Evolutionary conservation across 768 basidiomycete species (phyloP).

Genomic region (Trametes meyenii): DNA sequence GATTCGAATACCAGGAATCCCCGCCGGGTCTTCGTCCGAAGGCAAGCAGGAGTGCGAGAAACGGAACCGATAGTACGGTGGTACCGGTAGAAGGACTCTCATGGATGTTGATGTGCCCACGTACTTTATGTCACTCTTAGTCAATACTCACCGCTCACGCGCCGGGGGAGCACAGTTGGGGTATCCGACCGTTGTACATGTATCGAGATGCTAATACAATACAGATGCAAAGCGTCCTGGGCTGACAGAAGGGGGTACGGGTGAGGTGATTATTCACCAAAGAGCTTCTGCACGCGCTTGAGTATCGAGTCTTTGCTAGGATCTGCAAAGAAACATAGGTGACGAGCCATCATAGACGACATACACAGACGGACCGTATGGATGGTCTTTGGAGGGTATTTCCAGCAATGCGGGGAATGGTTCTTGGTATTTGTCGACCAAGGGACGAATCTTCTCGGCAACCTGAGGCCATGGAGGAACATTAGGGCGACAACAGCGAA

Average conservation of each 20-base stretch:
- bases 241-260: not conserved
- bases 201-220: slow-evolving; percentile 16
- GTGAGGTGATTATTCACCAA: slow-evolving; percentile 71
- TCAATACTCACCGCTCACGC: slow-evolving; percentile 15
- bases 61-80: slow-evolving; percentile 74
- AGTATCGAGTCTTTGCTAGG: slow-evolving; percentile 94
- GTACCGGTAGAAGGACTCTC: slow-evolving; percentile 41
- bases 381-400: slow-evolving; percentile 98
- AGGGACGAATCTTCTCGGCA: slow-evolving; percentile 95
- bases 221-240: slow-evolving; percentile 17
- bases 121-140: not conserved
- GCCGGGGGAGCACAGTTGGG: not conserved
- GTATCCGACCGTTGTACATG: slow-evolving; percentile 21
- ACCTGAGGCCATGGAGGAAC: slow-evolving; percentile 53
- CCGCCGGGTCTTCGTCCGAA: slow-evolving; percentile 71
- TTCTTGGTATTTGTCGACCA: slow-evolving; percentile 93
- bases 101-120: not conserved
- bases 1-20: slow-evolving; percentile 65
- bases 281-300: slow-evolving; percentile 95
- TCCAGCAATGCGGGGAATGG: slow-evolving; percentile 96
- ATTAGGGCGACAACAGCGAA: not conserved
- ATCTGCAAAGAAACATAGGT: slow-evolving; percentile 51
- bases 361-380: slow-evolving; percentile 63
- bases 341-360: not conserved
- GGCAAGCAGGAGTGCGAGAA: slow-evolving; percentile 64